A percentile compares a stretch with the other conserved stretches of the same genome.
phyloP scores from a whole-genome alignment of 345 rosid species.

The Populus nigra region DNA sequence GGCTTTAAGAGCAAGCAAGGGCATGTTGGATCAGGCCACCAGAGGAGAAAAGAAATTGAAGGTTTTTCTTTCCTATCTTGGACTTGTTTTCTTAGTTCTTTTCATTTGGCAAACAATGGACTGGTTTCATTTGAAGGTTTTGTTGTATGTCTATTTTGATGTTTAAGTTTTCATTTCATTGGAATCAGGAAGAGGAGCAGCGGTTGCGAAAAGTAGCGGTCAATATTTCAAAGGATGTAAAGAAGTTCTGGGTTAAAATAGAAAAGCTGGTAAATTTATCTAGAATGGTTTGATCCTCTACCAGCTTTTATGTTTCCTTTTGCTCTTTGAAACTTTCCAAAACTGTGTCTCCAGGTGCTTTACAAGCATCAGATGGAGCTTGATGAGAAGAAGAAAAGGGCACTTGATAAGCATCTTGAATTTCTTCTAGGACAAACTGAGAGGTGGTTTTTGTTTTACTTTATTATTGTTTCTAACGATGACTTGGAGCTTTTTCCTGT shows the following conservation, averaged over 20 bases:
- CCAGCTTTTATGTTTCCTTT: slow-evolving; percentile 12
- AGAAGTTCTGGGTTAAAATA: slow-evolving; percentile 94
- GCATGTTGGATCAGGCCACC: slow-evolving; percentile 88
- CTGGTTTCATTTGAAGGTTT: background rate
- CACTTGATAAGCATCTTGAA: slow-evolving; percentile 93
- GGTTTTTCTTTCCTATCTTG: slow-evolving; percentile 40
- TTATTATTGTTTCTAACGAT: background rate
- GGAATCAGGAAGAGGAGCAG: slow-evolving; percentile 87
- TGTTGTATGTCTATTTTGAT: background rate
- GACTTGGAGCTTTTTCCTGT: background rate
- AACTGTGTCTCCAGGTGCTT: slow-evolving; percentile 59
- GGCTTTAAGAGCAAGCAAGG: slow-evolving; percentile 94
- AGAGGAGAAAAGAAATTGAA: slow-evolving; percentile 93
- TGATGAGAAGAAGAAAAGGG: slow-evolving; percentile 93
- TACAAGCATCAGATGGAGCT: slow-evolving; percentile 96
- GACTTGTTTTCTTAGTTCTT: background rate
- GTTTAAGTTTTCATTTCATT: slow-evolving; percentile 2
- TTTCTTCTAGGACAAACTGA: slow-evolving; percentile 99
- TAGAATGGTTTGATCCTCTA: slow-evolving; percentile 12
- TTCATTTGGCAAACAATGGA: background rate
- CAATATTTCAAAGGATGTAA: slow-evolving; percentile 89
- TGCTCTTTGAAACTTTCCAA: slow-evolving; percentile 17
- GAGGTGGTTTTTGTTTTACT: slow-evolving; percentile 47
- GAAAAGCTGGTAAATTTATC: slow-evolving; percentile 84
- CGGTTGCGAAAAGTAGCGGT: slow-evolving; percentile 82